Evolutionary conservation across 192 early-diverging fungal species (phyloP).

Genomic region (Spizellomyces punctatus): DNA sequence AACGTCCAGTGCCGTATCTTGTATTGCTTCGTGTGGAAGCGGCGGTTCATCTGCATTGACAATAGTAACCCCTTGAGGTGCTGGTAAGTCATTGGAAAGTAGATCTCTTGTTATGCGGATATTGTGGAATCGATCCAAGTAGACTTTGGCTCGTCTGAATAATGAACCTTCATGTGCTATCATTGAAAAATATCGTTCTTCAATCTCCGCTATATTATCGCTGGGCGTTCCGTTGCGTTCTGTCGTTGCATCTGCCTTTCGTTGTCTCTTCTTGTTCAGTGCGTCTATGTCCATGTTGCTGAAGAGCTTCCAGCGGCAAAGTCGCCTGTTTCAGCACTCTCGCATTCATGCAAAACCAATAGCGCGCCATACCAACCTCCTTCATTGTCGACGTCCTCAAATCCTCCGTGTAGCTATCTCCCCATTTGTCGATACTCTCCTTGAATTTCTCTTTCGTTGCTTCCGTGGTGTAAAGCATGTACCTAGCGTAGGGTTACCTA

Average conservation of each 20-base stretch:
- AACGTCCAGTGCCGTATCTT: constrained; percentile 14
- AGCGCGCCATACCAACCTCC: constrained; percentile 49
- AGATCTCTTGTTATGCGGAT: constrained; percentile 14
- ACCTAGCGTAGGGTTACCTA: constrained; percentile 6
- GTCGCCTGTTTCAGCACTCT: not conserved
- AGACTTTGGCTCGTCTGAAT: constrained; percentile 30
- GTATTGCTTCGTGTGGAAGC: not conserved
- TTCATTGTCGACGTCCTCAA: constrained; percentile 50
- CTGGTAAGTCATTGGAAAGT: not conserved
- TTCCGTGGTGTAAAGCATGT: constrained; percentile 60
- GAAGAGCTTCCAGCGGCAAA: constrained; percentile 2
- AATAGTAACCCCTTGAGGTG: not conserved
- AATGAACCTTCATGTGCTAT: constrained; percentile 20
- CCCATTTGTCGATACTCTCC: constrained; percentile 63
- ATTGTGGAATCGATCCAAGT: constrained; percentile 30
- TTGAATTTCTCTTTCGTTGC: constrained; percentile 54
- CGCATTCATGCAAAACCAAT: constrained; percentile 2
- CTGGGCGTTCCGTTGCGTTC: not conserved
- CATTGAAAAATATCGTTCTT: constrained; percentile 35
- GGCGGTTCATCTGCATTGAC: not conserved
- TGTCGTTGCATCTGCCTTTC: not conserved
- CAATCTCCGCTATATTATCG: constrained; percentile 35
- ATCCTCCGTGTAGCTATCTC: constrained; percentile 70
- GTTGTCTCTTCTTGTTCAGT: not conserved
- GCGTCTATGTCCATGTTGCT: not conserved